These are phyloP conservation scores for Blastomyces parvus DNA, from an alignment of 2,329 filamentous ascomycete species.

Conservation along the genomic window DNA sequence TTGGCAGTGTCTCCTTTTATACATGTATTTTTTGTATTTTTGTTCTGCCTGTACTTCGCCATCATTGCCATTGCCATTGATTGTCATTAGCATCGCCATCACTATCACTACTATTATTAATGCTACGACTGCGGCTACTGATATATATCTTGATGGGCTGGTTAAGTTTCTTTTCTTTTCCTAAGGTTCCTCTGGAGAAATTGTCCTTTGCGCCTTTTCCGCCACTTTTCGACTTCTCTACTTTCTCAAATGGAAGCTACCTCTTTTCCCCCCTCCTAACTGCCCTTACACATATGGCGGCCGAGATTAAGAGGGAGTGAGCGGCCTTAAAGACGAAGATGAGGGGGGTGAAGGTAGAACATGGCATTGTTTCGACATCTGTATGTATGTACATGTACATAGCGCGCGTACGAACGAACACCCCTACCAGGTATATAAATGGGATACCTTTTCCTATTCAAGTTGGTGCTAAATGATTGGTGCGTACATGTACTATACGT, in stretches of 20 bases:
- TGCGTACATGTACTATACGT: too few species aligned
- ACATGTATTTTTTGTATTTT: background rate
- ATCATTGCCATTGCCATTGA: background rate
- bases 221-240: background rate
- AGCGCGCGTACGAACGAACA: too few species aligned
- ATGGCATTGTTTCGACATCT: background rate
- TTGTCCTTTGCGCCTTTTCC: background rate
- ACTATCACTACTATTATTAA: background rate
- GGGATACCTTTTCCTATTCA: background rate
- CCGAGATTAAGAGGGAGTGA: background rate
- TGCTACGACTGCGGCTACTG: background rate
- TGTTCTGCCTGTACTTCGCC: background rate
- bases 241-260: background rate
- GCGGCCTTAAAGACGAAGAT: too few species aligned
- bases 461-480: too few species aligned
- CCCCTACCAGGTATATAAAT: background rate
- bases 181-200: background rate
- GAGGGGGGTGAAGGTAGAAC: background rate
- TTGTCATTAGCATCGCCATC: background rate
- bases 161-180: background rate
- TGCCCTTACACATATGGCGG: background rate
- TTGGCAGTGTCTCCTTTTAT: conserved; percentile 4
- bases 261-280: background rate
- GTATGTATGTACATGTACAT: background rate
- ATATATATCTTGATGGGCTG: background rate